Percentiles rank a stretch among this genome's conserved stretches.
Conservation (phyloP, 805 yeast species). For the Candida qinlingensis region DNA sequence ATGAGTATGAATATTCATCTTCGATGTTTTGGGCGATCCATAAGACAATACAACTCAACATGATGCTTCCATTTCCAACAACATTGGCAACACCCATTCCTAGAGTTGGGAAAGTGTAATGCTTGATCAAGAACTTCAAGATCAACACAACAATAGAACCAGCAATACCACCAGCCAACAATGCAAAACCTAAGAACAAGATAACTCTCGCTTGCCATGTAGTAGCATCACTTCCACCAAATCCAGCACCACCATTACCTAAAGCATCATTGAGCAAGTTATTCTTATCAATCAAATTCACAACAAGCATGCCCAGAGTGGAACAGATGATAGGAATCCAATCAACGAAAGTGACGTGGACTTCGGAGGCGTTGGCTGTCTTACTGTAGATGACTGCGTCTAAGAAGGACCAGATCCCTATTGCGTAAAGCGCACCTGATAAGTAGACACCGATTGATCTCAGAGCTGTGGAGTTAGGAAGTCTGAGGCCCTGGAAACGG, state of each 20-base stretch:
- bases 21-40: slow-evolving; percentile 96
- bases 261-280: slow-evolving; percentile 32
- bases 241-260: slow-evolving; percentile 27
- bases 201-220: slow-evolving; percentile 95
- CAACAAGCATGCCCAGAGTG: slow-evolving; percentile 80
- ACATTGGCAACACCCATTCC: slow-evolving; percentile 94
- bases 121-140: slow-evolving; percentile 75
- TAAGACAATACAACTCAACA: slow-evolving; percentile 82
- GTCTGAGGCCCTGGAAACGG: slow-evolving; percentile 56
- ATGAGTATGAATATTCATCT: slow-evolving; percentile 90
- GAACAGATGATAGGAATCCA: slow-evolving; percentile 94
- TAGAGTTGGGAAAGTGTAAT: slow-evolving; percentile 77
- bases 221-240: slow-evolving; percentile 40
- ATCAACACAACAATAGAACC: slow-evolving; percentile 88
- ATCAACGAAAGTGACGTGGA: slow-evolving; percentile 87
- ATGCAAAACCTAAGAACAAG: slow-evolving; percentile 85
- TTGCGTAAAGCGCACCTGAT: slow-evolving; percentile 73
- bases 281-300: slow-evolving; percentile 41
- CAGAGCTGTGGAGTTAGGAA: slow-evolving; percentile 67
- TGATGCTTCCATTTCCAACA: slow-evolving; percentile 67
- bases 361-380: slow-evolving; percentile 76
- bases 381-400: slow-evolving; percentile 87
- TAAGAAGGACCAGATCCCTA: slow-evolving; percentile 84
- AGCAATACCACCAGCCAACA: slow-evolving; percentile 90
- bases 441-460: slow-evolving; percentile 71